A percentile compares a stretch with the other conserved stretches of the same genome.
phyloP scores from a whole-genome alignment of 108 stramenopile species.

The Cyclotella kingstonii region DNA sequence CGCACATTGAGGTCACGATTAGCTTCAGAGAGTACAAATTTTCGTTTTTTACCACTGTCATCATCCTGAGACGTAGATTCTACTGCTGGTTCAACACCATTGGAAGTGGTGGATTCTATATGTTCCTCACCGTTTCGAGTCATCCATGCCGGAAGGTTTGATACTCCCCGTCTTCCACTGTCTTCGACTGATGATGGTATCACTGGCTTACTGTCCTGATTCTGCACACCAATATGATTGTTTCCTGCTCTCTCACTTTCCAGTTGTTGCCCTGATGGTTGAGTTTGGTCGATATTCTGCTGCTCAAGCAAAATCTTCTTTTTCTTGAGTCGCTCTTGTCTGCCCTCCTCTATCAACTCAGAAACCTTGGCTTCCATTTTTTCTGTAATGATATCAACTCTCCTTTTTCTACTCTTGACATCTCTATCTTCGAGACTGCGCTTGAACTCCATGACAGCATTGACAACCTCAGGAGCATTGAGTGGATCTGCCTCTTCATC shows the following conservation, averaged over 20 bases:
- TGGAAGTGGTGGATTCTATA: conserved; percentile 1
- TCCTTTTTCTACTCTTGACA: conserved; percentile 42
- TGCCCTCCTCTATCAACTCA: conserved; percentile 51
- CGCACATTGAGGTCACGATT: conserved; percentile 48
- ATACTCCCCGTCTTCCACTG: conserved; percentile 57
- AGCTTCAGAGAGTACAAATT: conserved; percentile 47
- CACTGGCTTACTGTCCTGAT: not conserved
- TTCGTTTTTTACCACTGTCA: conserved; percentile 40
- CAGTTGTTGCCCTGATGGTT: not conserved
- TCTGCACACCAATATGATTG: not conserved
- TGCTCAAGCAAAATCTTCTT: conserved; percentile 18
- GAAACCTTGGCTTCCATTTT: conserved; percentile 58
- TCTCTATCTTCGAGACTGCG: conserved; percentile 47
- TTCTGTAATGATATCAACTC: conserved; percentile 46
- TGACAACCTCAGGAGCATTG: conserved; percentile 73
- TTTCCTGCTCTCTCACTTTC: not conserved
- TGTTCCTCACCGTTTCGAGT: conserved; percentile 51
- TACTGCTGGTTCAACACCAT: not conserved
- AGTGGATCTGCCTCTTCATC: conserved; percentile 84
- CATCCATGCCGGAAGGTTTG: conserved; percentile 87
- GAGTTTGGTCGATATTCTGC: too few species aligned
- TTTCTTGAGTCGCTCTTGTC: conserved; percentile 34
- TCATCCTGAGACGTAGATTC: conserved; percentile 21
- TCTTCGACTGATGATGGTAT: conserved; percentile 20
- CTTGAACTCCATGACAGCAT: conserved; percentile 76